Evolutionary conservation across 2,329 filamentous ascomycete genomes (phyloP).

Genomic region (Fusarium anthophilum): DNA sequence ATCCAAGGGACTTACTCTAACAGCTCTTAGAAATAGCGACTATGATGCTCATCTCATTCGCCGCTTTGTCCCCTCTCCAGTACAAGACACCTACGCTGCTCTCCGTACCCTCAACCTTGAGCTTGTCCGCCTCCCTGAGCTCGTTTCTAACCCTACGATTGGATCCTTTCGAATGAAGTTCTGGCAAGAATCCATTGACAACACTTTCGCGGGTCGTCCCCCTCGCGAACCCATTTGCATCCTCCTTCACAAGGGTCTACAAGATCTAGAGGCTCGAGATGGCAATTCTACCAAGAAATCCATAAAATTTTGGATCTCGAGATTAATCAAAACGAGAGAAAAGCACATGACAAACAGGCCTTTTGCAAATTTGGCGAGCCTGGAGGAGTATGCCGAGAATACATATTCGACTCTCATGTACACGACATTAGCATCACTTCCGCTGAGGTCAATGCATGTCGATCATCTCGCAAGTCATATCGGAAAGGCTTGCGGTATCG

Average conservation of each 20-base stretch:
- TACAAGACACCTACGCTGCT: conserved; percentile 86
- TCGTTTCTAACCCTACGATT: conserved; percentile 86
- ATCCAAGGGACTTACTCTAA: conserved; percentile 5
- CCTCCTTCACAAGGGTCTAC: conserved; percentile 77
- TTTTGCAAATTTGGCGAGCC: conserved; percentile 74
- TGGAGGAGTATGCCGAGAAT: conserved; percentile 92
- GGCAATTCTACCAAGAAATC: conserved; percentile 56
- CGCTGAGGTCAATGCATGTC: conserved; percentile 81
- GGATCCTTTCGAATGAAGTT: conserved; percentile 93
- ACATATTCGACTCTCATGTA: conserved; percentile 96
- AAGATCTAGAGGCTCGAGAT: conserved; percentile 62
- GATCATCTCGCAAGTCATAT: conserved; percentile 96
- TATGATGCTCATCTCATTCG: conserved; percentile 87
- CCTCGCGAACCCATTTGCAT: conserved; percentile 93
- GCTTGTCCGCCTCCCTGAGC: conserved; percentile 87
- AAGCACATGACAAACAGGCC: conserved; percentile 85
- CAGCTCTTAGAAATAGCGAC: conserved; percentile 76
- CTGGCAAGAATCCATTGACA: conserved; percentile 86
- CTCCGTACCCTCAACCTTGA: conserved; percentile 94
- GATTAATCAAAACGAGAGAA: conserved; percentile 83
- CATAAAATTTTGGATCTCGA: conserved; percentile 77
- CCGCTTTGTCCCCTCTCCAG: conserved; percentile 80
- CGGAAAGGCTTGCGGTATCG: conserved; percentile 91
- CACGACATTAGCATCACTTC: conserved; percentile 80
- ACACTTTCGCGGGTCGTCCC: conserved; percentile 79